These are phyloP conservation scores for Udeniomyces megalosporus DNA, from an alignment of 768 basidiomycete genomes.

Conservation along the genomic window DNA sequence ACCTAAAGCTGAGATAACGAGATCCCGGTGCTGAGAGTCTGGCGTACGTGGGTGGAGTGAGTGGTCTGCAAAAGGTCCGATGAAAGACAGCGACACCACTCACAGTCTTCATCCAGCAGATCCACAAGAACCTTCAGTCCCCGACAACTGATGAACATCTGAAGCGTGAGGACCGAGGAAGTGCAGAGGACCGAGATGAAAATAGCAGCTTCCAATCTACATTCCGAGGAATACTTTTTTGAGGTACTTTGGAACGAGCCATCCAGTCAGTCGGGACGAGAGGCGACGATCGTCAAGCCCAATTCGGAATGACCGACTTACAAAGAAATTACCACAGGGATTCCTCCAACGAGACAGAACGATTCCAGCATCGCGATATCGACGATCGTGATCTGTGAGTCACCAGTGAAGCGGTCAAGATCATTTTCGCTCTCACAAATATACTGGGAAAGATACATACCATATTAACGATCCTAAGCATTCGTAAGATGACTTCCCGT, in stretches of 20 bases:
- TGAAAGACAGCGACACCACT: neutral
- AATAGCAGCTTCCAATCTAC: slow-evolving; percentile 83
- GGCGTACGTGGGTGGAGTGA: neutral
- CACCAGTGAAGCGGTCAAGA: neutral
- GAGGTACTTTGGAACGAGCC: slow-evolving; percentile 39
- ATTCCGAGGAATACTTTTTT: slow-evolving; percentile 83
- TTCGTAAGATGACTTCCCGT: slow-evolving; percentile 65
- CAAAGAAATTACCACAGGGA: slow-evolving; percentile 84
- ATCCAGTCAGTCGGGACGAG: no score
- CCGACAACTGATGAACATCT: slow-evolving; percentile 95
- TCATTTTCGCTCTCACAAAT: no score
- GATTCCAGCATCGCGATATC: slow-evolving; percentile 82
- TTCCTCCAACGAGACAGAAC: slow-evolving; percentile 74
- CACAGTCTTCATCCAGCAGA: slow-evolving; percentile 89
- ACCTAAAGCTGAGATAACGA: slow-evolving; percentile 82
- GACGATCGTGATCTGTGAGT: slow-evolving; percentile 35
- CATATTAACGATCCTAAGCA: slow-evolving; percentile 77
- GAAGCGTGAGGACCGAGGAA: slow-evolving; percentile 79
- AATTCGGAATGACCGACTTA: slow-evolving; percentile 10
- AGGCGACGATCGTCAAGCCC: neutral
- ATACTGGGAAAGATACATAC: slow-evolving; percentile 34
- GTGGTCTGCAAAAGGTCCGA: neutral
- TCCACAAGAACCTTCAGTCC: slow-evolving; percentile 89
- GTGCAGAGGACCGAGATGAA: slow-evolving; percentile 86
- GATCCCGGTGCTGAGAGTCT: slow-evolving; percentile 56